These are phyloP conservation scores for Citrus inodora DNA, from an alignment of 345 rosid genomes.

Conservation along the genomic window DNA sequence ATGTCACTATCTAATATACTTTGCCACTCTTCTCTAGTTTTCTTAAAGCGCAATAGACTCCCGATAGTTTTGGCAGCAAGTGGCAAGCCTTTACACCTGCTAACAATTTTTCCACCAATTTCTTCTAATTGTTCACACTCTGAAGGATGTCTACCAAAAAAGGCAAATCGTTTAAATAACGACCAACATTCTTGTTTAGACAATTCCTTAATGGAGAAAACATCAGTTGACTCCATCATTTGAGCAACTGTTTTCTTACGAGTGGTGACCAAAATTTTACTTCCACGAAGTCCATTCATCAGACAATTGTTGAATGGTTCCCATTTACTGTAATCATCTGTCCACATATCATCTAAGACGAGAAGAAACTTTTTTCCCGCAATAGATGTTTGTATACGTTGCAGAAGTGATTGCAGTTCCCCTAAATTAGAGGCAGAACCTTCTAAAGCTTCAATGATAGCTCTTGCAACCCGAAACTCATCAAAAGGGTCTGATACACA, in stretches of 20 bases:
- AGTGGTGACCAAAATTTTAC: conserved; percentile 1
- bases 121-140: background rate
- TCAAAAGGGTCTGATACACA: conserved; percentile 9
- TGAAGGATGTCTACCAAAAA: background rate
- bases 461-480: background rate
- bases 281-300: background rate
- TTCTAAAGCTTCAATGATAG: background rate
- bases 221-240: background rate
- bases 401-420: background rate
- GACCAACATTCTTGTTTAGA: background rate
- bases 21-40: background rate
- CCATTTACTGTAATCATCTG: background rate
- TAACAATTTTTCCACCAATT: background rate
- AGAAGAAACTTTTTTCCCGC: background rate
- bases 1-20: background rate
- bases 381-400: background rate
- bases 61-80: background rate
- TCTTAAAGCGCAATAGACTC: background rate
- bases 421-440: background rate
- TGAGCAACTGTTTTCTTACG: background rate
- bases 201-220: background rate
- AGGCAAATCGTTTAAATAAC: background rate
- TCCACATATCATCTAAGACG: background rate
- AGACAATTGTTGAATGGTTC: background rate
- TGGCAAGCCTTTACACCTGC: background rate